Evolutionary conservation across 148 eudicot species (phyloP), one percentile per base, ranked within the genome.

Genomic region (Talinum fruticosum): DNA sequence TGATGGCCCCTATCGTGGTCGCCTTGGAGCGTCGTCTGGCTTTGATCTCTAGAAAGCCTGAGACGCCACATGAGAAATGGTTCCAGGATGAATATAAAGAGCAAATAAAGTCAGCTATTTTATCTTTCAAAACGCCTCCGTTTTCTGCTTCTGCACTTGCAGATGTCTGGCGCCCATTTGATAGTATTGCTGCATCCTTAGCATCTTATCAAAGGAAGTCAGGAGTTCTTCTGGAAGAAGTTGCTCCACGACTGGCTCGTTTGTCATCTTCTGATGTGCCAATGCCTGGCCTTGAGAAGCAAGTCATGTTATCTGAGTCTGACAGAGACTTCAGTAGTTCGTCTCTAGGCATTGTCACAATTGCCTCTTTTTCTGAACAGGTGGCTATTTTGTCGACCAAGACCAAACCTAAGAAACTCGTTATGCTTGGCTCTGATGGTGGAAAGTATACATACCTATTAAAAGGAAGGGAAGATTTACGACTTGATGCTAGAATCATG

Each of bases 401-500:
- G 85, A 96, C 99, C 73, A 96, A 91, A 81, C 99, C 99, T 41
- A 96, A 96, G 80, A 93, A 93, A 82, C 90, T 96, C 79, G 89
- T 89, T 76, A 88, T 96, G 76, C 61, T 93, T 79, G 99, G 97
- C 53, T 96, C 99, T 75, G 92, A 96, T 87, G 99, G 99, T 76
- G 92, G 87, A 77, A 96, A 87, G 76, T 93, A 93, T 85, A 89
- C 92, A 15, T 96, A 93, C 90, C 97, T 96, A 36, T 81, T 96
- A 36, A 96, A 96, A 89, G 99, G 99, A 61, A 87, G 99, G 79
- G 99, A 96, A 86, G 99, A 96, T 88, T 85, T 96, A 71, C 98
- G 99, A 64, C 99, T 96, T 81, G 99, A 96, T 87, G 99, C 99
- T 69, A 89, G 99, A 88, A 91, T 96, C 83, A 96, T 96, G 99